Conservation (phyloP, 2,329 filamentous ascomycete species). For the Fusarium secorum region DNA sequence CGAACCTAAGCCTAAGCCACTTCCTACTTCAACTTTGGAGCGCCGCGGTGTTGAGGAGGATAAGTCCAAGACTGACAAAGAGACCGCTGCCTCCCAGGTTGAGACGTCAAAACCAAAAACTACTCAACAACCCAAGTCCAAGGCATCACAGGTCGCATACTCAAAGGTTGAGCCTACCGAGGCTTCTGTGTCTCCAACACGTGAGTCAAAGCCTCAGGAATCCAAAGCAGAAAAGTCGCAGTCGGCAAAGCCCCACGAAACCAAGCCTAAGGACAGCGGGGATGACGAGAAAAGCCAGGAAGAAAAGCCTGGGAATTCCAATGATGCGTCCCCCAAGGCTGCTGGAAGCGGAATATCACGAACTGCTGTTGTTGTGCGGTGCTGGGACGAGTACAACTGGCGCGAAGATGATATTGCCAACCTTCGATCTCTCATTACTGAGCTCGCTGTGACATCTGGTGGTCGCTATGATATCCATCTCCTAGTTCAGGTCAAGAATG, state of each 20-base stretch:
- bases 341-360: slow-evolving; percentile 40
- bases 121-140: neutral
- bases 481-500: slow-evolving; percentile 82
- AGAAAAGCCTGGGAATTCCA: neutral
- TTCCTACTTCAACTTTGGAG: slow-evolving; percentile 5
- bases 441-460: slow-evolving; percentile 80
- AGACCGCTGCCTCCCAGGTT: slow-evolving; percentile 21
- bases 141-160: neutral
- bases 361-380: slow-evolving; percentile 82
- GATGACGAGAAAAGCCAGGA: neutral
- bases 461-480: slow-evolving; percentile 89
- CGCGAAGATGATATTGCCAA: slow-evolving; percentile 82
- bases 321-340: neutral
- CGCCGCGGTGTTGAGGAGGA: slow-evolving; percentile 25
- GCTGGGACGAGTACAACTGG: slow-evolving; percentile 83
- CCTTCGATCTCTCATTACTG: slow-evolving; percentile 82
- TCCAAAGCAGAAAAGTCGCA: neutral
- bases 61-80: slow-evolving; percentile 13
- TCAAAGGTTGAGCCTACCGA: slow-evolving; percentile 2
- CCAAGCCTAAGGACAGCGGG: neutral
- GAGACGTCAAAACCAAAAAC: slow-evolving; percentile 4
- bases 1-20: slow-evolving; percentile 38
- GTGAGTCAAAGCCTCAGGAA: neutral
- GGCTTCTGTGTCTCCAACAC: neutral
- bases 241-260: slow-evolving; percentile 4